These are phyloP conservation scores for Teunomyces stri DNA, from an alignment of 805 yeast species.

Conservation along the genomic window DNA sequence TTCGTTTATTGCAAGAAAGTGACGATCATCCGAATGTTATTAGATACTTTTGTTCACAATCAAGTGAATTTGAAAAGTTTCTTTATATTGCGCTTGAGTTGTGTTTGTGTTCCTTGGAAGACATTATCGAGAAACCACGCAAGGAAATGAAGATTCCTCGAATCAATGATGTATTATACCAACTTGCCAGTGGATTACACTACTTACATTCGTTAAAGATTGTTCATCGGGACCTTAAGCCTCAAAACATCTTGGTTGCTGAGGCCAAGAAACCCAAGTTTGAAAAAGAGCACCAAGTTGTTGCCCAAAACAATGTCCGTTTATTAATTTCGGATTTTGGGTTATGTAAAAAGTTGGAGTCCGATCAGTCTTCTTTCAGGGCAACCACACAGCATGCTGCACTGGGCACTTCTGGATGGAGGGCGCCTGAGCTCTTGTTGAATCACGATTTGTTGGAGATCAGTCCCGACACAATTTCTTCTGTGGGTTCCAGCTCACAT, in stretches of 20 bases:
- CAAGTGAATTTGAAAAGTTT: conserved; percentile 68
- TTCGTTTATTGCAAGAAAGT: conserved; percentile 81
- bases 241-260: conserved; percentile 87
- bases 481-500: conserved; percentile 18
- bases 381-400: conserved; percentile 93
- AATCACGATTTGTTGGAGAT: conserved; percentile 37
- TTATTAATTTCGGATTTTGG: conserved; percentile 94
- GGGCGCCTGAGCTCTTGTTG: conserved; percentile 85
- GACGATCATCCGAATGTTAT: conserved; percentile 97
- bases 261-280: conserved; percentile 49
- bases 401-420: conserved; percentile 94
- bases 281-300: conserved; percentile 2
- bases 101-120: conserved; percentile 87
- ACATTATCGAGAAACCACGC: conserved; percentile 61
- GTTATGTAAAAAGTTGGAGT: conserved; percentile 84
- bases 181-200: conserved; percentile 79
- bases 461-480: conserved; percentile 37
- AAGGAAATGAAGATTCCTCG: conserved; percentile 35
- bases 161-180: conserved; percentile 58
- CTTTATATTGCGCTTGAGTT: conserved; percentile 90
- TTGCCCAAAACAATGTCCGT: conserved; percentile 39
- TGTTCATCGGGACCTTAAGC: conserved; percentile 92
- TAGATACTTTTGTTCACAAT: conserved; percentile 90
- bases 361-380: conserved; percentile 88
- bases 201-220: conserved; percentile 87